A percentile compares a stretch with the other conserved stretches of the same genome.
Evolutionary conservation across 73 alveolate species (phyloP).

Genomic region (Paramecium octaurelia): DNA sequence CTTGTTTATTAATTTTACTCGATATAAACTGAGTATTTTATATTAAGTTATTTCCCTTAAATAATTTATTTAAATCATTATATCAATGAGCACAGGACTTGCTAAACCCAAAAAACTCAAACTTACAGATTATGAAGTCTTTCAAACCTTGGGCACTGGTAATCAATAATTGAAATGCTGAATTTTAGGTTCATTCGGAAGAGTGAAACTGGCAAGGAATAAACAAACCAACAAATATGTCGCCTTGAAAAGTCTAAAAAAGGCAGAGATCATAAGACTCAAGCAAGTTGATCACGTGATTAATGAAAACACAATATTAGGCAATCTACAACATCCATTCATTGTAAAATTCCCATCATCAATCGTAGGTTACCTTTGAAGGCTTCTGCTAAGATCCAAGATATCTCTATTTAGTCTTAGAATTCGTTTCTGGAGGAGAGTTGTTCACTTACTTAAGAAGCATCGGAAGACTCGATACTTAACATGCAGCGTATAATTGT

Average conservation of each 20-base stretch:
- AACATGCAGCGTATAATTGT: conserved; percentile 64
- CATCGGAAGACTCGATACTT: conserved; percentile 68
- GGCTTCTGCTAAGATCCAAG: conserved; percentile 73
- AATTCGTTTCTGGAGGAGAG: conserved; percentile 86
- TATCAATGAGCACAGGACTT: conserved; percentile 16
- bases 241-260: conserved; percentile 92
- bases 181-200: conserved; percentile 83
- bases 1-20: background rate
- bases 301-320: conserved; percentile 80
- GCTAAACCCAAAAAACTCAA: conserved; percentile 62
- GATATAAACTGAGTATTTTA: background rate
- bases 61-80: background rate
- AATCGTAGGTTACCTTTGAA: conserved; percentile 55
- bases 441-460: conserved; percentile 76
- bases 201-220: conserved; percentile 88
- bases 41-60: background rate
- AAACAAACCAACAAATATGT: conserved; percentile 70
- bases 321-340: conserved; percentile 85
- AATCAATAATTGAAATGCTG: background rate
- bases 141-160: conserved; percentile 90
- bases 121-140: conserved; percentile 71
- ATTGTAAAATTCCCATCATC: conserved; percentile 12
- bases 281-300: conserved; percentile 92
- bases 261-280: conserved; percentile 89
- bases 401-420: conserved; percentile 75